phyloP scores from a whole-genome alignment of 2,329 filamentous ascomycete species.

The Diaporthe australafricana region DNA sequence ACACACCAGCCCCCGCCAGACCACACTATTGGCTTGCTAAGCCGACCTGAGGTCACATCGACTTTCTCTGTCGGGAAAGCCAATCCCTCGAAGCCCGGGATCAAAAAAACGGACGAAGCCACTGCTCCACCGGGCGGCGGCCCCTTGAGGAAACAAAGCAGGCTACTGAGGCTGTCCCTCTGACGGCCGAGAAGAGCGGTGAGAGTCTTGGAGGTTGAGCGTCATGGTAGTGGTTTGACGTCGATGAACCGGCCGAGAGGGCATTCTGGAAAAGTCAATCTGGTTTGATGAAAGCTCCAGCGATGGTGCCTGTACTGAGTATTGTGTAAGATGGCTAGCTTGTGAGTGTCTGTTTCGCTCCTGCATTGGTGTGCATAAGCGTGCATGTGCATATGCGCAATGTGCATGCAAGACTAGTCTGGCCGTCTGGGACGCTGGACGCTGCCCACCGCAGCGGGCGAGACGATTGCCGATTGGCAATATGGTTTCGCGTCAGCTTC shows the following conservation, averaged over 20 bases:
- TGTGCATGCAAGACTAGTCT: conserved; percentile 14
- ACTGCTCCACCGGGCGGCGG: conserved; percentile 10
- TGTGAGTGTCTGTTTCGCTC: conserved; percentile 33
- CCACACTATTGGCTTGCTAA: conserved; percentile 22
- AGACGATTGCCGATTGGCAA: background rate
- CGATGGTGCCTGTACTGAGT: conserved; percentile 24
- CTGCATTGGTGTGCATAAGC: conserved; percentile 35
- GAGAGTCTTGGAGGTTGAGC: conserved; percentile 22
- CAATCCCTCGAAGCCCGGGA: conserved; percentile 8
- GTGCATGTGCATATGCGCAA: conserved; percentile 23
- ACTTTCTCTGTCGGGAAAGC: conserved; percentile 15
- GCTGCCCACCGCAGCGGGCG: background rate
- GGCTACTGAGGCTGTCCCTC: background rate
- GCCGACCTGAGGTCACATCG: conserved; percentile 21
- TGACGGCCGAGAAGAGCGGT: conserved; percentile 25
- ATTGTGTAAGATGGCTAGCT: conserved; percentile 12
- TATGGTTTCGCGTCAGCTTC: background rate
- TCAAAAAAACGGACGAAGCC: background rate
- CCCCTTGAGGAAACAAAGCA: background rate
- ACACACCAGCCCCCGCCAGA: background rate
- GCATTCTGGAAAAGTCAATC: conserved; percentile 7
- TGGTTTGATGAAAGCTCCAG: conserved; percentile 13
- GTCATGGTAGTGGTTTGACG: background rate
- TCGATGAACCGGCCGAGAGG: conserved; percentile 19
- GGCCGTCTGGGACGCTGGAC: background rate